Conservation (phyloP, 768 basidiomycete species). For the Mrakia hoshinonis region DNA sequence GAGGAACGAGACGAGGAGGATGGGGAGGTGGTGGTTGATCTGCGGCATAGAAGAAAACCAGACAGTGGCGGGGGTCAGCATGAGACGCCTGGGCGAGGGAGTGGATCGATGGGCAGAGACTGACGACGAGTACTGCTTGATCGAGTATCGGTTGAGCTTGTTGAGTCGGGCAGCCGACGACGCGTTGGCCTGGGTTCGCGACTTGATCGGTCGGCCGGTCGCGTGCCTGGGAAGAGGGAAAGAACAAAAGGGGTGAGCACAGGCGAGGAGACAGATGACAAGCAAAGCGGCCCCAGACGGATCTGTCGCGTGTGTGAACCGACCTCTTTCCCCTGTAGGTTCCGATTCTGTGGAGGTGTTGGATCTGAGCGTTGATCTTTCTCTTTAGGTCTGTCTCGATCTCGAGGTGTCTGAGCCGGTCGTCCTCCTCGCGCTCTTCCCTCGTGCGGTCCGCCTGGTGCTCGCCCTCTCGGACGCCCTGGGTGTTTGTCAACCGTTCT, state of each 20-base stretch:
- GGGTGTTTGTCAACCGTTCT: constrained; percentile 24
- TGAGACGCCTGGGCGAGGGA: too few relatives aligned
- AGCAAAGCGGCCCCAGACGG: too few relatives aligned
- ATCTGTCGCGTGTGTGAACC: too few relatives aligned
- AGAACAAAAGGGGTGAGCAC: background rate
- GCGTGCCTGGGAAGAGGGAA: background rate
- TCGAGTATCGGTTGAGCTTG: constrained; percentile 15
- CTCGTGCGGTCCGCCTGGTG: constrained; percentile 7
- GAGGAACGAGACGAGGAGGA: background rate
- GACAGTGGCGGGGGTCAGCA: too few relatives aligned
- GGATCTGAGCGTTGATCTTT: constrained; percentile 80
- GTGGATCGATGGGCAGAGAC: background rate
- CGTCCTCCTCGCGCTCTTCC: constrained; percentile 37
- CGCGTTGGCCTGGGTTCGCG: constrained; percentile 18
- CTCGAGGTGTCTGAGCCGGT: constrained; percentile 64
- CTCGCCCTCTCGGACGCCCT: constrained; percentile 1
- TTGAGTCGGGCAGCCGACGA: constrained; percentile 21
- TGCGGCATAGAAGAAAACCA: too few relatives aligned
- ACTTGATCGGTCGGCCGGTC: constrained; percentile 4
- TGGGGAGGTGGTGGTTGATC: background rate
- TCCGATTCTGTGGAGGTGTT: constrained; percentile 85
- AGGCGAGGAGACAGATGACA: background rate
- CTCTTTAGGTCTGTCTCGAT: constrained; percentile 81
- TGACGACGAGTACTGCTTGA: constrained; percentile 7
- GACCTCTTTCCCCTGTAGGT: constrained; percentile 77